Base-by-base conservation (phyloP, 495 filamentous ascomycete species). In the Aspergillus cavernicola region DNA sequence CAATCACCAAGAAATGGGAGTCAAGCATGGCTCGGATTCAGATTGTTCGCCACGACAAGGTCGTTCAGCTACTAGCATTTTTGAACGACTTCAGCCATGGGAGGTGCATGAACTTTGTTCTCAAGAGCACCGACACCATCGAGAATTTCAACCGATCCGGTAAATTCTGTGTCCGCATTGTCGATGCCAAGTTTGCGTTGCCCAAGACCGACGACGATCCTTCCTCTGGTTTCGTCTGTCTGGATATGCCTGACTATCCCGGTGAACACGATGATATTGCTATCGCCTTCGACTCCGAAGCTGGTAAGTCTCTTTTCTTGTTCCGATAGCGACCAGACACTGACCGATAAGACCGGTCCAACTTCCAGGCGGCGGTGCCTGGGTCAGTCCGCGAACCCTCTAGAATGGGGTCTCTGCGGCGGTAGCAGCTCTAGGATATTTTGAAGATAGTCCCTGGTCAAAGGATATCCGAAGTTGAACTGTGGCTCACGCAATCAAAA, bases 1-100 rank as follows among this genome's bases (percentile, higher is more conserved):
- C 88, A 0, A 89, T 92, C 43, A 84, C 91, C 68, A 95, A 95
- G 71, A 90, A 88, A 65, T 92, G 89, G 88, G 88, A 92, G 60
- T 86, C 90, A 2, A 80, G 73, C 10, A 70, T 74, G 28, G 85
- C 87, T 11, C 82, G 91, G 13, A 71, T 96, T 19, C 91, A 95
- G 66, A 72, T 96, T 32, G 80, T 96, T 19, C 76, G 81, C 49
- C 85, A 85, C 40, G 85, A 87, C 36, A 87, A 82, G 63, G 77
- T 83, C 24, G 67, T 83, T 3, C 89, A 95, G 60, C 68, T 96
- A 15, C 66, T 92, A 7, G 89, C 84, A 23, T 96, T 93, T 71
- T 90, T 95, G 63, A 63, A 61, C 20, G 85, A 88, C 44, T 95
- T 92, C 67, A 79, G 79, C 41, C 87, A 92, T 58, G 90, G 89